Base-by-base conservation (phyloP, 129 eudicot genomes). In the Gnaphalium uliginosum region DNA sequence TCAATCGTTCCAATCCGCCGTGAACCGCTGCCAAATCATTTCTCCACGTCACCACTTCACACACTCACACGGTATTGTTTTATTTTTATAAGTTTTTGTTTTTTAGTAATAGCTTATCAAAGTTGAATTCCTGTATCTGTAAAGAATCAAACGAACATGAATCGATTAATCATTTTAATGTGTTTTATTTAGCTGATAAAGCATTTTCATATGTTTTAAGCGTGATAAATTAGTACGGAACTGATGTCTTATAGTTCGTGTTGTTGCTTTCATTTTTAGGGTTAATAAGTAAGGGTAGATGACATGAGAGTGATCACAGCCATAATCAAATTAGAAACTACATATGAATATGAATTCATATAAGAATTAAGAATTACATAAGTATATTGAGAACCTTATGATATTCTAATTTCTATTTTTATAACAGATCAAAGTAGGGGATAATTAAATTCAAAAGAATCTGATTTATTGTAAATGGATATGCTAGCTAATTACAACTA, bases 31-130 rank as follows among this genome's bases (percentile, higher is more conserved):
- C 24, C 26, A 30, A 14, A 61, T 78, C 58, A 32, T 25, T 24
- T 61, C 72, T 48, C 6, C 73, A 79, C n/a, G 64, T 64, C 66
- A 19, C 81, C 29, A 43, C 46, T 8, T 54, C 5, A 72, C 33
- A 56, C 66, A 60, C 57, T 56, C 48, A 25, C 57, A 65, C 59
- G 83, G 74, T 73, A 57, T 41, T 19, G 21, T 79, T 9, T n/a
- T 54, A 22, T 35, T 72, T 1, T 17, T 41, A 61, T 59, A 41
- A 58, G 64, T 60, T 33, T 37, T 33, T 35, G 33, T 24, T 6
- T 57, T 8, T 50, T 6, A 48, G 23, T 11, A 51, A 43, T 43
- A 39, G 29, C 27, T 56, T 21, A 56, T 58, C 26, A n/a, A 26
- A 48, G 15, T 29, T 59, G 11, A 37, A 2, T n/a, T 78, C 26